Conservation (phyloP, 75 land plant genomes). For the Picea sitchensis region DNA sequence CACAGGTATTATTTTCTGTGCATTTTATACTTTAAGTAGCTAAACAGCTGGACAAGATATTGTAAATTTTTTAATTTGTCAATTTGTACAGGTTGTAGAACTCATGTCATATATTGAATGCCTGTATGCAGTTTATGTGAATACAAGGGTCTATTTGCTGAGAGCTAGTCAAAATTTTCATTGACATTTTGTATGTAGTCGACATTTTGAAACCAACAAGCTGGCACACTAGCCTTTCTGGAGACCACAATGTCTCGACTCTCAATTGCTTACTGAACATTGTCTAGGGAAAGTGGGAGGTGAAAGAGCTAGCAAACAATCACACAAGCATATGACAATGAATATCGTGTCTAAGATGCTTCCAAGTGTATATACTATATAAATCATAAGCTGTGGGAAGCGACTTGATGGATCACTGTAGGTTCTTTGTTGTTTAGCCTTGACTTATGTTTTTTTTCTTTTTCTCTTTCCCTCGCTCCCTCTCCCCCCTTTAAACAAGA, state of each 20-base stretch:
- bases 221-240: too few species aligned
- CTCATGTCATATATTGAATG: background rate
- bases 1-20: conserved; percentile 61
- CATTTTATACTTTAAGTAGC: background rate
- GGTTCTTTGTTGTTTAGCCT: background rate
- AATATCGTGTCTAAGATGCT: background rate
- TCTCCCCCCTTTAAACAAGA: too few species aligned
- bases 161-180: background rate
- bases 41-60: background rate
- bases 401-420: background rate
- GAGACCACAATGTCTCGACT: background rate
- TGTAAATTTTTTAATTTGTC: too few species aligned
- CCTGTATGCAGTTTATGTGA: background rate
- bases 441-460: background rate
- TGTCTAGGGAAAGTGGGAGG: background rate
- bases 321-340: background rate
- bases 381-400: background rate
- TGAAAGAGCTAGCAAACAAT: background rate
- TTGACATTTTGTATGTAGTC: background rate
- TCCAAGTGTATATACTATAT: background rate
- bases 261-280: background rate
- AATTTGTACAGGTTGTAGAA: too few species aligned
- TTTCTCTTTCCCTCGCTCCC: too few species aligned
- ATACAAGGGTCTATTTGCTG: too few species aligned
- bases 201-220: background rate